Base-by-base conservation (phyloP, 805 yeast species). In the Candida coleopterorum region DNA sequence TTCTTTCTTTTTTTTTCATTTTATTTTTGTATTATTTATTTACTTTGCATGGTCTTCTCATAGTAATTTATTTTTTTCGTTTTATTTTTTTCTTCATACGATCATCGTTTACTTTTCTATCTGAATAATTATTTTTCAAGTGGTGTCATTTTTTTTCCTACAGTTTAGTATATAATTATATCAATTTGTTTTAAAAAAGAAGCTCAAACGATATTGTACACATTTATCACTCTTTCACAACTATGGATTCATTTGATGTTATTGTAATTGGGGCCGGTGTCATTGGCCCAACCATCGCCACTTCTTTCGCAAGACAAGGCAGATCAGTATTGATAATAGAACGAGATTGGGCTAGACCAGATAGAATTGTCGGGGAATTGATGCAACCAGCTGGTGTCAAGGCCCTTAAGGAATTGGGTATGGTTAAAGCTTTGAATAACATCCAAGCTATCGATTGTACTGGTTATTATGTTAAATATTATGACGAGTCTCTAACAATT, bases 221-320 rank as follows among this genome's bases (percentile, higher is more conserved):
- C n/a, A n/a, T n/a, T n/a, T n/a, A n/a, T n/a, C n/a, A n/a, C n/a
- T n/a, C n/a, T n/a, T n/a, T n/a, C n/a, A n/a, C n/a, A 18, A 29
- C 34, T 14, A 29, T 32, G 34, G 36, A 30, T 18, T 15, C 25
- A 22, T 87, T 77, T 60, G 98, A 93, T 53, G 90, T 81, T 34
- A 79, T 90, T 28, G 83, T 93, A 18, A 79, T 93, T 26, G 98
- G 98, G n/a, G 97, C 97, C n/a, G 98, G 98, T 38, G 95, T 90
- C 15, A 81, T 87, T 17, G 98, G 99, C 1, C 96, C 98, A 2
- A 81, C 90, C 38, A 71, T 90, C 14, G 97, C 97, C 29, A 83
- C 88, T 1, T 88, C 85, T 3, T 64, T 93, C 38, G 97, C 96
- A 1, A 74, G 90, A 49, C 94, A 85, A 52, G 97, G 97, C 22